Conservation (phyloP, 306 rosid species). For the Parietaria judaica region DNA sequence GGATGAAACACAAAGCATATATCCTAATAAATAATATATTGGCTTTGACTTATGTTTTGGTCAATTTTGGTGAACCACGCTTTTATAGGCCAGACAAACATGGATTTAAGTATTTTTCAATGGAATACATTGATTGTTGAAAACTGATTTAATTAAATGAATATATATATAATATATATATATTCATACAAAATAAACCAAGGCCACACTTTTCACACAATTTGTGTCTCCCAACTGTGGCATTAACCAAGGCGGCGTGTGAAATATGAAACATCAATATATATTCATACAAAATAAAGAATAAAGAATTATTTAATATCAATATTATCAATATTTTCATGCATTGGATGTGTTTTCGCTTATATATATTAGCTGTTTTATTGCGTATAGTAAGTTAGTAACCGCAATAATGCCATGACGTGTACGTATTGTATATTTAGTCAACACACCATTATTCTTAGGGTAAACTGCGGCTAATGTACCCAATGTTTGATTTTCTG, state of each 20-base stretch:
- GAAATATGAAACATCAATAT: background rate
- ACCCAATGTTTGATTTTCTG: too few relatives aligned
- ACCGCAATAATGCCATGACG: slow-evolving; percentile 2
- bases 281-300: background rate
- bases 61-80: too few relatives aligned
- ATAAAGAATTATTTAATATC: background rate
- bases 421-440: background rate
- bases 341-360: background rate
- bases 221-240: slow-evolving; percentile 7
- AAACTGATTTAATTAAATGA: too few relatives aligned
- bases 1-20: too few relatives aligned
- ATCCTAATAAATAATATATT: too few relatives aligned
- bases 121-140: too few relatives aligned
- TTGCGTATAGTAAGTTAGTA: background rate
- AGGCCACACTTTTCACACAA: background rate
- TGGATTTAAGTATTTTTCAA: too few relatives aligned
- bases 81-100: too few relatives aligned
- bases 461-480: too few relatives aligned
- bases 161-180: too few relatives aligned
- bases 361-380: background rate
- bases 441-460: background rate
- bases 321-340: background rate
- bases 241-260: slow-evolving; percentile 10
- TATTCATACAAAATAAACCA: too few relatives aligned
- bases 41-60: too few relatives aligned